phyloP scores from a whole-genome alignment of 2,329 filamentous ascomycete species.

The Fusarium miscanthi region DNA sequence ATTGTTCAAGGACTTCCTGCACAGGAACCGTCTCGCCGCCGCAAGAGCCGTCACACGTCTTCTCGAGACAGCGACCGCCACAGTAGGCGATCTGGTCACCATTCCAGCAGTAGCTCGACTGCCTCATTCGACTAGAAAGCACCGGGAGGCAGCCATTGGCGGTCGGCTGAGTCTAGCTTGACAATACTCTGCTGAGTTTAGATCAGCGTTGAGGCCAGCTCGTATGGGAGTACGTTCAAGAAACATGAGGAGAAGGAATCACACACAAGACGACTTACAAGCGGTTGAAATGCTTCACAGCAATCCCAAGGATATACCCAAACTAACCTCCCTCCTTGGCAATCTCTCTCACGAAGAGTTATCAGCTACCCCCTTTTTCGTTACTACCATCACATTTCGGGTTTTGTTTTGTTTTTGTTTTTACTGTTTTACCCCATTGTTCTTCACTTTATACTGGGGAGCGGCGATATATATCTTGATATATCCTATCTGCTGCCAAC shows the following conservation, averaged over 20 bases:
- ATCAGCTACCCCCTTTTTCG: slow-evolving; percentile 2
- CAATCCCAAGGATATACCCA: slow-evolving; percentile 49
- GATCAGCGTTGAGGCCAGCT: slow-evolving; percentile 25
- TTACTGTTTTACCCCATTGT: slow-evolving; percentile 5
- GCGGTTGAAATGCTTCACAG: slow-evolving; percentile 55
- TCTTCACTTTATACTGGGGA: slow-evolving; percentile 19
- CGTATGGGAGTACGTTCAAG: slow-evolving; percentile 15
- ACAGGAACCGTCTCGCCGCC: slow-evolving; percentile 60
- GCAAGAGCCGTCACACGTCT: slow-evolving; percentile 65
- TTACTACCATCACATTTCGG: neutral
- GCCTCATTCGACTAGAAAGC: slow-evolving; percentile 65
- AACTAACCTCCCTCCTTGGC: slow-evolving; percentile 39
- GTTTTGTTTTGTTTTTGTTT: neutral
- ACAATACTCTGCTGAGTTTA: slow-evolving; percentile 26
- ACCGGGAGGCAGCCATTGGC: neutral
- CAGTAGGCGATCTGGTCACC: slow-evolving; percentile 64
- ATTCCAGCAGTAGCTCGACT: slow-evolving; percentile 72
- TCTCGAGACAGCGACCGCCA: slow-evolving; percentile 58
- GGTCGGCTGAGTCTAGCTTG: slow-evolving; percentile 10
- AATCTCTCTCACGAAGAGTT: slow-evolving; percentile 41
- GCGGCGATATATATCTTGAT: slow-evolving; percentile 23
- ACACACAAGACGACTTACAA: slow-evolving; percentile 47
- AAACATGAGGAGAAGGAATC: slow-evolving; percentile 29
- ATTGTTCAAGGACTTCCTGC: slow-evolving; percentile 74
- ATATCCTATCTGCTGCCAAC: slow-evolving; percentile 24